phyloP scores from a whole-genome alignment of 2,329 filamentous ascomycete genomes.

The Neoscytalidium dimidiatum region DNA sequence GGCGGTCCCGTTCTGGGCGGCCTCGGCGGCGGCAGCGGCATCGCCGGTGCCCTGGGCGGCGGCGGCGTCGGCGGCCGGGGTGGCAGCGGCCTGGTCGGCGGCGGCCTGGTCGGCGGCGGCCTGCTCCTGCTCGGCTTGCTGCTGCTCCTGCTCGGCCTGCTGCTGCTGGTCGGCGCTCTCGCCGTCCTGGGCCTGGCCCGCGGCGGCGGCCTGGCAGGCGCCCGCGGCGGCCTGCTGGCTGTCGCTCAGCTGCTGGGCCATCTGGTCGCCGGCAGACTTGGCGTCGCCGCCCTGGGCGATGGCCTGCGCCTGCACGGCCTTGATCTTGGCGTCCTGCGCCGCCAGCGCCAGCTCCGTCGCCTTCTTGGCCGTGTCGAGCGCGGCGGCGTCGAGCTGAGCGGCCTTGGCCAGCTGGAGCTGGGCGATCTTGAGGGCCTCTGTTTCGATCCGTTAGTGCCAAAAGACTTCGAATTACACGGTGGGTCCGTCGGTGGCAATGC shows the following conservation, averaged over 20 bases:
- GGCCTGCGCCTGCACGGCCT: conserved; percentile 1
- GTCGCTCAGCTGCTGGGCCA: background rate
- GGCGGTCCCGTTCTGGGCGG: background rate
- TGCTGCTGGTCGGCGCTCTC: background rate
- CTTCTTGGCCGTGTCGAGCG: conserved; percentile 10
- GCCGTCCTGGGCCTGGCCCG: background rate
- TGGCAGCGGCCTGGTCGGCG: background rate
- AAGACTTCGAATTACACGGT: background rate
- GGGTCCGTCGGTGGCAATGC: no score
- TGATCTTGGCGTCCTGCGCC: conserved; percentile 4
- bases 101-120: background rate
- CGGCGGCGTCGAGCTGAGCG: conserved; percentile 1
- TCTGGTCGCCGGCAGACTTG: background rate
- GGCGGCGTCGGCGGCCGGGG: background rate
- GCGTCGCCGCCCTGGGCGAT: background rate
- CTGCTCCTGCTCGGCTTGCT: background rate
- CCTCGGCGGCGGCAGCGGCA: background rate
- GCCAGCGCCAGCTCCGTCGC: background rate
- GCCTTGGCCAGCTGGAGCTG: conserved; percentile 4
- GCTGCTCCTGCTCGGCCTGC: background rate
- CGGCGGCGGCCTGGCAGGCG: background rate
- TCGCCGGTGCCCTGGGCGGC: background rate
- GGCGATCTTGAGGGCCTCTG: conserved; percentile 6
- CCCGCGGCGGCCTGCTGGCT: background rate
- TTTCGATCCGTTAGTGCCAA: background rate